These are phyloP conservation scores for Pyrenochaeta sp. DNA, from an alignment of 2,329 filamentous ascomycete genomes.

Conservation along the genomic window DNA sequence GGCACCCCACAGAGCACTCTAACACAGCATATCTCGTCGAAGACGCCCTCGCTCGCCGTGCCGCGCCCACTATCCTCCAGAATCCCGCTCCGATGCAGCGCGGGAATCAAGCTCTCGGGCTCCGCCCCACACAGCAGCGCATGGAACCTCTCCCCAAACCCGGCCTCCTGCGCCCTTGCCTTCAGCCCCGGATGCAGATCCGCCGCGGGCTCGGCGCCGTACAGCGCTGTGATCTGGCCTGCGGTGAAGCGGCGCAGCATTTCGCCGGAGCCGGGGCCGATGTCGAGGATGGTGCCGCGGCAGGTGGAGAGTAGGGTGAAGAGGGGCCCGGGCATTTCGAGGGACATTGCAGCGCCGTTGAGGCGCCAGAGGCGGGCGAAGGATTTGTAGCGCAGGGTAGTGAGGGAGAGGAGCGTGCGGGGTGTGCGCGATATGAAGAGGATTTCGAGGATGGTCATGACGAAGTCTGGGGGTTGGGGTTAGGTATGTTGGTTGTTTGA, in stretches of 20 bases:
- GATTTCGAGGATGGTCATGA: constrained; percentile 43
- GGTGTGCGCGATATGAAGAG: constrained; percentile 37
- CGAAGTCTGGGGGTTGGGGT: constrained; percentile 33
- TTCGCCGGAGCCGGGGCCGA: constrained; percentile 60
- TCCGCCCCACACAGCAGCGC: constrained; percentile 59
- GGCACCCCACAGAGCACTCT: constrained; percentile 65
- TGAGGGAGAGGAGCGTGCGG: constrained; percentile 36
- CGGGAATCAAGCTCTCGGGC: constrained; percentile 54
- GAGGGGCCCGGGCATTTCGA: constrained; percentile 44
- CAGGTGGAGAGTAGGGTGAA: constrained; percentile 34
- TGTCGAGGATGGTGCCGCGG: constrained; percentile 47
- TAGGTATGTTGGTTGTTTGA: neutral
- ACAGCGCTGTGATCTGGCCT: constrained; percentile 56
- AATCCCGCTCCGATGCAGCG: constrained; percentile 53
- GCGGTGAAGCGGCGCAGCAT: constrained; percentile 56
- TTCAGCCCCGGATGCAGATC: constrained; percentile 57
- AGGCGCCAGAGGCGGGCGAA: constrained; percentile 47
- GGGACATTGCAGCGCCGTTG: constrained; percentile 46
- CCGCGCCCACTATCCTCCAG: constrained; percentile 32
- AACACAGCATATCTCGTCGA: constrained; percentile 63
- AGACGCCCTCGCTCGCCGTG: constrained; percentile 48
- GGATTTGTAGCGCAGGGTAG: constrained; percentile 37
- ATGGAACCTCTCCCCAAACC: constrained; percentile 57
- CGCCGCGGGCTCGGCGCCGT: constrained; percentile 62
- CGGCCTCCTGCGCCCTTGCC: constrained; percentile 49